phyloP scores from a whole-genome alignment of 1,139 yeast species.

The Lodderomyces parapsilosis region DNA sequence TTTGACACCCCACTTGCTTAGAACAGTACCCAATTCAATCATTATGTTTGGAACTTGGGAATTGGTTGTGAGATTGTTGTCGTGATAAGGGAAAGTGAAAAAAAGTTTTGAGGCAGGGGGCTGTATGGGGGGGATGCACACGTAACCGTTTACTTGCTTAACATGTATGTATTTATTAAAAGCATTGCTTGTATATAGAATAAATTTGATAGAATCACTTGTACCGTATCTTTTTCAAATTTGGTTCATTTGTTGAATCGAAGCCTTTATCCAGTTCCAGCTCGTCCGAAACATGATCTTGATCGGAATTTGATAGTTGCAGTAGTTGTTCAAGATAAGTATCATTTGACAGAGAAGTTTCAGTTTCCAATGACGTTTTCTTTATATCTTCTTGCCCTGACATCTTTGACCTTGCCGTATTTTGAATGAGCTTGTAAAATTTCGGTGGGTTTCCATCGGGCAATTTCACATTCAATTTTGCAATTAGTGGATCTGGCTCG shows the following conservation, averaged over 20 bases:
- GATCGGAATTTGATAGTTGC: not conserved
- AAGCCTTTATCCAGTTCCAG: not conserved
- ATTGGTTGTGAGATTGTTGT: conserved; percentile 69
- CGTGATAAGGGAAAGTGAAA: too few species aligned
- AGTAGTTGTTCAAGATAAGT: not conserved
- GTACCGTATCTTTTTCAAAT: conserved; percentile 9
- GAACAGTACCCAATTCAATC: conserved; percentile 97
- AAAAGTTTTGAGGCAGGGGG: too few species aligned
- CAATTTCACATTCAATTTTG: conserved; percentile 24
- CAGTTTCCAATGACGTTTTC: too few species aligned
- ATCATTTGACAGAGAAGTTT: not conserved
- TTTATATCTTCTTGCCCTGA: not conserved
- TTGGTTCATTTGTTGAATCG: conserved; percentile 8
- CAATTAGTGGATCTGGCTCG: conserved; percentile 29
- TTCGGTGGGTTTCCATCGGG: conserved; percentile 42
- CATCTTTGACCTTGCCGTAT: conserved; percentile 16
- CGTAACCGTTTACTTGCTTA: too few species aligned
- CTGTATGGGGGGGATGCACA: too few species aligned
- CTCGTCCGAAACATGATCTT: not conserved
- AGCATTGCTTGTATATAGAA: conserved; percentile 13
- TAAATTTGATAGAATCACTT: conserved; percentile 2
- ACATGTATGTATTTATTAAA: conserved; percentile 3
- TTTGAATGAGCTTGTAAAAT: conserved; percentile 40
- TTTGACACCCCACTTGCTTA: conserved; percentile 88
- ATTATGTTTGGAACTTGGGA: conserved; percentile 99